Percentiles rank a stretch among this genome's conserved stretches.
Evolutionary conservation across 108 stramenopile species (phyloP).

Genomic region (Nitzschia palea): DNA sequence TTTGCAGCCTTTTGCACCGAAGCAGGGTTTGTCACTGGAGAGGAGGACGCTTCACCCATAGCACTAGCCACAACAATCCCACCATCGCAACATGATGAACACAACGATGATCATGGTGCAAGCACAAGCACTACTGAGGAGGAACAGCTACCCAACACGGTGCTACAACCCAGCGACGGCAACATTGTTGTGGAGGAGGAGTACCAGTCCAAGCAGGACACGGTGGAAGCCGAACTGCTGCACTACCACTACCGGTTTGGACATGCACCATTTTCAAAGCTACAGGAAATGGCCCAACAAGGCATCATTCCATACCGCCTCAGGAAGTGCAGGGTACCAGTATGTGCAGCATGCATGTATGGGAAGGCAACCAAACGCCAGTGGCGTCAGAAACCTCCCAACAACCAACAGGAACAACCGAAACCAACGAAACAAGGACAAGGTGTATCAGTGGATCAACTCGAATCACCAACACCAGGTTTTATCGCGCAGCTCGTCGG

Average conservation of each 20-base stretch:
- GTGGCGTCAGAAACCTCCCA: constrained; percentile 6
- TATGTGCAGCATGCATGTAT: constrained; percentile 18
- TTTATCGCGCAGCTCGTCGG: constrained; percentile 47
- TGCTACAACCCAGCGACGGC: not conserved
- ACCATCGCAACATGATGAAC: not conserved
- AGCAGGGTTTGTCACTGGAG: not conserved
- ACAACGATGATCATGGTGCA: not conserved
- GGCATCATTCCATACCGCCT: constrained; percentile 32
- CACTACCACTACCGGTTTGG: constrained; percentile 20
- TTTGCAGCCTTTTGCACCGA: not conserved
- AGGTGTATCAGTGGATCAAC: constrained; percentile 41
- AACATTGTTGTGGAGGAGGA: not conserved
- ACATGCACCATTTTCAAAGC: constrained; percentile 18
- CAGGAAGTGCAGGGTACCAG: constrained; percentile 19
- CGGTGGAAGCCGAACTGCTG: constrained; percentile 19
- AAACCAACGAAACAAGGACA: constrained; percentile 24
- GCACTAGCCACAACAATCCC: not conserved
- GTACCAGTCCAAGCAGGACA: too few relatives aligned
- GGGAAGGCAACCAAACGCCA: constrained; percentile 7
- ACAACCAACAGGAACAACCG: not conserved
- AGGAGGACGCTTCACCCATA: not conserved
- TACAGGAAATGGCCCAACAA: constrained; percentile 29
- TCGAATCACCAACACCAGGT: constrained; percentile 38
- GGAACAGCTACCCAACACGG: not conserved
- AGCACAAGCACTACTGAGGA: not conserved